Evolutionary conservation across 768 basidiomycete species (phyloP).

Genomic region (Peribolospora kevripleyi): DNA sequence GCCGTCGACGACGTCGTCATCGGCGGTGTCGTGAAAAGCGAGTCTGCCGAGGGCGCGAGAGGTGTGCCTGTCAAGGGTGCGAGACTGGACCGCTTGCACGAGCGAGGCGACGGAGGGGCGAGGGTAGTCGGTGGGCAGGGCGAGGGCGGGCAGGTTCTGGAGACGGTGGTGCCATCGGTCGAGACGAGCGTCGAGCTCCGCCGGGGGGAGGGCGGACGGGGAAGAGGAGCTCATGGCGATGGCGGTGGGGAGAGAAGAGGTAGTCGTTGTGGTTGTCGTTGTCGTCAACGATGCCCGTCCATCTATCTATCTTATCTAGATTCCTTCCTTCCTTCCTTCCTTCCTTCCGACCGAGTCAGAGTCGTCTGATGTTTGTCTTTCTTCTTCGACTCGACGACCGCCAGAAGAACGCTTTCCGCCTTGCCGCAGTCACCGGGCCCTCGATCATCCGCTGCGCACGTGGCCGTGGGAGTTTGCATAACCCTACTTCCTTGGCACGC

Average conservation of each 20-base stretch:
- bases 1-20: conserved; percentile 29
- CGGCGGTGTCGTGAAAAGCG: conserved; percentile 29
- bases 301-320: no score
- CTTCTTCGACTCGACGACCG: no score
- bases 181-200: conserved; percentile 12
- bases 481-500: no score
- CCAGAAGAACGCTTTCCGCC: no score
- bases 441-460: no score
- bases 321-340: no score
- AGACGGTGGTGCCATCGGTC: conserved; percentile 27
- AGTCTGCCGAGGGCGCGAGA: conserved; percentile 33
- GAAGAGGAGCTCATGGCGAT: neutral
- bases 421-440: no score
- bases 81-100: conserved; percentile 56
- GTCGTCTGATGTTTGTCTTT: no score
- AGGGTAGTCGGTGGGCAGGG: conserved; percentile 88
- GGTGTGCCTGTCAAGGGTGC: conserved; percentile 44
- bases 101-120: conserved; percentile 47
- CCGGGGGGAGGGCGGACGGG: neutral
- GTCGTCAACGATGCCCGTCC: no score
- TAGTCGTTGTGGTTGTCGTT: neutral
- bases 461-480: no score
- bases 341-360: no score
- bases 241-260: neutral
- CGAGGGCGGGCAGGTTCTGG: conserved; percentile 63